Conservation (phyloP, 106 monocot species). For the Dioscorea alata region DNA sequence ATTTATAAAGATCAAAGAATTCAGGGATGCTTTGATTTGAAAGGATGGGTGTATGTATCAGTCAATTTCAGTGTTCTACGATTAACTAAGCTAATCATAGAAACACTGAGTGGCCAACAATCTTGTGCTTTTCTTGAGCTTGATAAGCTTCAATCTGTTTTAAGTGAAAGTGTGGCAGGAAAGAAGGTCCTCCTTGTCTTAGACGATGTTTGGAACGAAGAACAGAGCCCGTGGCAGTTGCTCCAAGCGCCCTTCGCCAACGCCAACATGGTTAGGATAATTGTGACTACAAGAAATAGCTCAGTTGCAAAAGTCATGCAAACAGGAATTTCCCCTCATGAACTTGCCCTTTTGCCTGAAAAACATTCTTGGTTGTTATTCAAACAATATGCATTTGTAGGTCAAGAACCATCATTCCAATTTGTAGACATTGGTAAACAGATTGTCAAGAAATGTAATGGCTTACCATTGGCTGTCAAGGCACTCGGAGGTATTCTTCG, state of each 20-base stretch:
- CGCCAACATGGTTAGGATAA: slow-evolving; percentile 12
- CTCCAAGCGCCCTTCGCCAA: neutral
- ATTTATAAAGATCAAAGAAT: slow-evolving; percentile 9
- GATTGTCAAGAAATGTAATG: slow-evolving; percentile 22
- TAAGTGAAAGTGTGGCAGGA: neutral
- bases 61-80: neutral
- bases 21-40: neutral
- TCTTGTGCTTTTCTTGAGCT: neutral
- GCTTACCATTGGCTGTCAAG: slow-evolving; percentile 28
- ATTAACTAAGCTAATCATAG: neutral
- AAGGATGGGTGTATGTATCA: neutral
- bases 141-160: neutral
- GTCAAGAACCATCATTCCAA: neutral
- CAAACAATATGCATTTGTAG: slow-evolving; percentile 20
- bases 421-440: slow-evolving; percentile 18
- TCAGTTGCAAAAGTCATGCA: slow-evolving; percentile 16
- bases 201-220: neutral
- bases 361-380: slow-evolving; percentile 12
- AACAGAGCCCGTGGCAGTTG: neutral
- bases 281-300: slow-evolving; percentile 10
- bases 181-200: neutral
- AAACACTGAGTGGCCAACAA: neutral
- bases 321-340: neutral
- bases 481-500: slow-evolving; percentile 16
- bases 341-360: slow-evolving; percentile 6